These are phyloP conservation scores for Gonapodya sp. DNA, from an alignment of 192 early-diverging fungal species.

Conservation along the genomic window DNA sequence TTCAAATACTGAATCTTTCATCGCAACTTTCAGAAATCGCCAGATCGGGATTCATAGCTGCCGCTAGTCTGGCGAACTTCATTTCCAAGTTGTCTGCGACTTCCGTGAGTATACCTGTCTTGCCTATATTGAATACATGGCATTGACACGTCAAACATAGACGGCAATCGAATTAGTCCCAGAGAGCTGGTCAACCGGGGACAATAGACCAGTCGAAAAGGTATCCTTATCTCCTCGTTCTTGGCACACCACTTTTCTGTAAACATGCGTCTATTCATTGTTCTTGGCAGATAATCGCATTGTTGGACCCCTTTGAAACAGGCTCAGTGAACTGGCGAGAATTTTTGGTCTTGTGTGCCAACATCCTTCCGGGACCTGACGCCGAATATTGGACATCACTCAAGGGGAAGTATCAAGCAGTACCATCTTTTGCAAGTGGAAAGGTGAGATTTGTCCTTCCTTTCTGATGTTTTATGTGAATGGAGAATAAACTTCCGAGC, in stretches of 20 bases:
- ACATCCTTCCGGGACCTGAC: neutral
- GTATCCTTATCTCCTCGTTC: neutral
- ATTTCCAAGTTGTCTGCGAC: neutral
- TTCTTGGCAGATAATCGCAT: neutral
- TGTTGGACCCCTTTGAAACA: neutral
- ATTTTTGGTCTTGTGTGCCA: neutral
- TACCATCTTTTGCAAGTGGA: neutral
- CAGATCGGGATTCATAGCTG: neutral
- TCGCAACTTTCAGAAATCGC: neutral
- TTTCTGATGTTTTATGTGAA: neutral
- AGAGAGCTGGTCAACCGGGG: neutral
- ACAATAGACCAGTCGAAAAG: neutral
- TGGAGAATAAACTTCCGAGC: neutral
- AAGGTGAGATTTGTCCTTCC: neutral
- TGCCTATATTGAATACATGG: too few relatives aligned
- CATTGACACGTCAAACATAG: too few relatives aligned
- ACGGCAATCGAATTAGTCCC: neutral
- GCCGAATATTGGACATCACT: neutral
- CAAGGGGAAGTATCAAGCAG: neutral
- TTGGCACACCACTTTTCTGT: neutral
- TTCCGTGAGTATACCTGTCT: neutral
- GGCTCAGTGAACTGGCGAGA: neutral
- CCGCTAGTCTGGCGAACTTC: neutral
- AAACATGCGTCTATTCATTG: neutral
- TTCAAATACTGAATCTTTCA: neutral